Base-by-base conservation (phyloP, 345 rosid species). In the Trapa incisa region DNA sequence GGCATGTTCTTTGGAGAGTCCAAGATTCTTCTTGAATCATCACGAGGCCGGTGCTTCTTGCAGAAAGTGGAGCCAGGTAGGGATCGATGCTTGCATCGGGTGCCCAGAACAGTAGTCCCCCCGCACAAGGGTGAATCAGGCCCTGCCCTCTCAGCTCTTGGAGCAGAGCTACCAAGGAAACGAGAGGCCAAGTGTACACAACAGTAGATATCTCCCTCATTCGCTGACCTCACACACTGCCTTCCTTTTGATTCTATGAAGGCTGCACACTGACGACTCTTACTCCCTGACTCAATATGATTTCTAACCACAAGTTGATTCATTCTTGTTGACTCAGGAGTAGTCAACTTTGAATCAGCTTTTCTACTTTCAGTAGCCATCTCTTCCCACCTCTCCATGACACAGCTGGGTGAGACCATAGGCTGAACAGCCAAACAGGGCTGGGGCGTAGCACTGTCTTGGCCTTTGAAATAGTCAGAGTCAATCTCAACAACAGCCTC, bases 101-200 rank as follows among this genome's bases (percentile, higher is more conserved):
- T 91, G 70, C 99, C 99, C 62, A 89, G 96, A 72, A 95, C 98
- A 43, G 98, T 95, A 68, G 93, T 84, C 50, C 98, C 99, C 77
- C 82, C 94, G 66, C 98, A 95, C 86, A 88, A 76, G 5, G 90
- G 91, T 62, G 85, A 39, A 53, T 85, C 91, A 77, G 81, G 77
- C 37, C 79, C 79, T n/a, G 85, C 80, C 62, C 71, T 79, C 80
- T 86, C 88, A 47, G 78, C 70, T 77, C 82, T 58, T 32, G 63
- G 87, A 33, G 74, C 42, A 35, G 91, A 76, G 66, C 81, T 83
- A n/a, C 93, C 83, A 4, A 75, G 78, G 70, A 91, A 91, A 73
- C 98, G 97, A 76, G 98, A 86, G 57, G 98, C 94, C 83, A 95
- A 81, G 82, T 95, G 99, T 71, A 95, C 96, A 76, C 99, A 95